phyloP scores from a whole-genome alignment of 345 rosid genomes.

The Laguncularia racemosa region DNA sequence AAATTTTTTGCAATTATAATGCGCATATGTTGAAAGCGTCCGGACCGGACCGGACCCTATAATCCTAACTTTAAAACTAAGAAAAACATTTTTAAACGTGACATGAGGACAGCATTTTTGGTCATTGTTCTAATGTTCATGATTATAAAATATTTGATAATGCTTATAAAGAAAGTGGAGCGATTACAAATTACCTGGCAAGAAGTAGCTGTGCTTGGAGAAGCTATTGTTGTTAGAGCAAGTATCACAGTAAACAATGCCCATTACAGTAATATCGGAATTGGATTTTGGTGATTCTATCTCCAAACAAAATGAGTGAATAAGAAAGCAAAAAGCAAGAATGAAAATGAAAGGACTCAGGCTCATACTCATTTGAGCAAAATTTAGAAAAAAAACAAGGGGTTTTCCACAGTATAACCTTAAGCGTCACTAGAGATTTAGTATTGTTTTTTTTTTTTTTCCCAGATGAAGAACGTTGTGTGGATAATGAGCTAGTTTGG shows the following conservation, averaged over 20 bases:
- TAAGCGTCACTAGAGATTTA: not conserved
- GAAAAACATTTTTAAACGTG: no score
- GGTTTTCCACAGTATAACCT: no score
- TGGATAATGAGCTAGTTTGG: conserved; percentile 10
- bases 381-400: no score
- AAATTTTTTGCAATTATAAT: no score
- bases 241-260: conserved; percentile 89
- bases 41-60: no score
- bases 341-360: not conserved
- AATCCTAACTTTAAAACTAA: no score
- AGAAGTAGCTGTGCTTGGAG: conserved; percentile 93
- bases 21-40: no score
- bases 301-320: conserved; percentile 26
- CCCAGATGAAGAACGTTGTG: conserved; percentile 3
- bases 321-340: conserved; percentile 26
- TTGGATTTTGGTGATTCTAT: conserved; percentile 14
- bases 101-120: no score
- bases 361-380: no score
- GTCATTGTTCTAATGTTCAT: not conserved
- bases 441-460: not conserved
- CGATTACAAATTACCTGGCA: conserved; percentile 47
- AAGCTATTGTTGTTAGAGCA: conserved; percentile 97
- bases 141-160: not conserved
- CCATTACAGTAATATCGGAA: conserved; percentile 71
- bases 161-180: not conserved